Evolutionary conservation across 164 flowering plant genomes (phyloP), one percentile per base, ranked within the genome.

Genomic region (Malania oleifera): DNA sequence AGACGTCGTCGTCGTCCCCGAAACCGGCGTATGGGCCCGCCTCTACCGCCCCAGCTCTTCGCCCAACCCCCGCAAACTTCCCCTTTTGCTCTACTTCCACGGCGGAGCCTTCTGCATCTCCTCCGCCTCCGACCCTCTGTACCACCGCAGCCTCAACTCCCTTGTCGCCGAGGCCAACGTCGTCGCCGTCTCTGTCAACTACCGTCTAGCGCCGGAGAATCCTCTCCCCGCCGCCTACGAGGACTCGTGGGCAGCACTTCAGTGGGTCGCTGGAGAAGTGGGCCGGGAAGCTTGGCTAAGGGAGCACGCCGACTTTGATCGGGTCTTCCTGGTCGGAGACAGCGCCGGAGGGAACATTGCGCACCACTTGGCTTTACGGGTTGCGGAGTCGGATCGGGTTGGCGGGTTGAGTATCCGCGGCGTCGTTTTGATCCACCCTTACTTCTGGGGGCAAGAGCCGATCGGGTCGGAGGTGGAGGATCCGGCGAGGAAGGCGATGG

Each of bases 171-270:
- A 52, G 26, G 70, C 79, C 11, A 65, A 75, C 37, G 65, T 52
- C 40, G 34, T 84, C 31, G 63, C 66, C 24, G 60, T 80, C 41
- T 76, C 85, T 1, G 76, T 82, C 0, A 60, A 74, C 63, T 84
- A 82, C 75, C 60, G 89, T 29, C 29, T 45, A 15, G 84, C 78
- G 0, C 89, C 89, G 0, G 89, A 84, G 61, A 56, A 76, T 54
- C 83, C 73, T 0, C 81, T 82, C 19, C 87, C 83, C 0, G 58
- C 71, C 1, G 89, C 89, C 27, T 75, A 75, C 34, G 72, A 77
- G 0, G 89, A 84, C 56, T 69, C 77, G 1, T 66, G 66, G 68
- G 75, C 49, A 0, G 80, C 74, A 0, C 58, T 82, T 13, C 25
- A 64, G 23, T 82, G 84, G 86, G 67, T 80, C 5, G 58, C 70